Base-by-base conservation (phyloP, 1,284 basidiomycete species). In the Sanghuangporus sanghuang region DNA sequence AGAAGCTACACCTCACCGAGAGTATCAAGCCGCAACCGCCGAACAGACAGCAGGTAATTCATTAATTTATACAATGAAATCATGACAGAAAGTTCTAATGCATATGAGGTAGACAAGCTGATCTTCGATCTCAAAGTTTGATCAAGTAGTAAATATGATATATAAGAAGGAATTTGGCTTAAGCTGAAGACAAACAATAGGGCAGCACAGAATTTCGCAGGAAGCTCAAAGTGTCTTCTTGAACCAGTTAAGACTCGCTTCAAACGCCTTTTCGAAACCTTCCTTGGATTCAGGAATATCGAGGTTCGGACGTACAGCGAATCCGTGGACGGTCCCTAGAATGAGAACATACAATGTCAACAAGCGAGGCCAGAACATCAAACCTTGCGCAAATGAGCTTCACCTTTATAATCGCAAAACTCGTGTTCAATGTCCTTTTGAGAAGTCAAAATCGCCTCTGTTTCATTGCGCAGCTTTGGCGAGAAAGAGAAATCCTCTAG, bases 321-420 rank as follows among this genome's bases (percentile, higher is more conserved):
- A 86, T 0, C 85, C 85, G 66, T 87, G 85, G 2, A 76, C 73
- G 1, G 84, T 85, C 16, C 82, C 83, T 82, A 65, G 11, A 40
- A 39, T 2, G 32, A 16, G 27, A 16, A 4, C 50, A 27, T 9
- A 32, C n/a, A 27, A 2, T 6, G 21, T 50, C 39, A 16, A 44
- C 7, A 11, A 18, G 55, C n/a, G 23, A 32, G 35, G 27, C 12
- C 18, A 27, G 35, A 27, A 23, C 3, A 23, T 12, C 49, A 12
- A 32, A 27, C n/a, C 12, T 23, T 35, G 21, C n/a, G 36, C 9
- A 6, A 42, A 16, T 27, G 40, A 56, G 9, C 65, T 71, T 48
- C 62, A 81, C 86, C 85, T 73, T 79, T 79, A 71, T 86, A 86
- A 21, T 78, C 77, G 49, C 72, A 76, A 68, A 87, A 84, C 69